A percentile compares a stretch with the other conserved stretches of the same genome.
Evolutionary conservation across 805 yeast genomes (phyloP).

Genomic region (Zygosaccharomyces gambellarensis): DNA sequence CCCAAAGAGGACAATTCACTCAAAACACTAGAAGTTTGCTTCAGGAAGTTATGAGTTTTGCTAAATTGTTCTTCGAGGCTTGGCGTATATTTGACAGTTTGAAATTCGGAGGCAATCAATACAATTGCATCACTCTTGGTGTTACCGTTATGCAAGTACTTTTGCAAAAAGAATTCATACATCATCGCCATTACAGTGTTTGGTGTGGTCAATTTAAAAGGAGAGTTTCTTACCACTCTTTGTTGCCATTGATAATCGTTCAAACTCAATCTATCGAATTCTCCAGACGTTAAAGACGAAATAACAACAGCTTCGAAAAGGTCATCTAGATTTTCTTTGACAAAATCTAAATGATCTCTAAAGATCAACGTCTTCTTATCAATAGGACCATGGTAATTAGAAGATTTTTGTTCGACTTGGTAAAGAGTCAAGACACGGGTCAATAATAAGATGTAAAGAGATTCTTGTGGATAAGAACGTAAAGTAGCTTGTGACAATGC

Average conservation of each 20-base stretch:
- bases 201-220: constrained; percentile 54
- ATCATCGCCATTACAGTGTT: constrained; percentile 53
- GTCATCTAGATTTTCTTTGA: constrained; percentile 48
- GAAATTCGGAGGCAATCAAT: constrained; percentile 28
- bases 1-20: constrained; percentile 17
- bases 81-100: constrained; percentile 27
- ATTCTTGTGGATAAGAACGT: constrained; percentile 39
- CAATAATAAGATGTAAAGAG: constrained; percentile 38
- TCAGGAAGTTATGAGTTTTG: constrained; percentile 20
- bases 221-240: constrained; percentile 49
- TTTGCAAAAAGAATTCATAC: constrained; percentile 35
- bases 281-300: constrained; percentile 51
- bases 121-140: constrained; percentile 31
- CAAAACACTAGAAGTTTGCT: constrained; percentile 19
- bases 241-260: constrained; percentile 53
- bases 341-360: constrained; percentile 56
- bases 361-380: constrained; percentile 62
- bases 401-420: constrained; percentile 45
- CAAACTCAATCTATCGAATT: constrained; percentile 49
- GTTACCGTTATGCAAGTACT: constrained; percentile 34
- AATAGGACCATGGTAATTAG: constrained; percentile 62
- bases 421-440: constrained; percentile 48
- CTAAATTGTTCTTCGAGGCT: constrained; percentile 29
- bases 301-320: constrained; percentile 49
- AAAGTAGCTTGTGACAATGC: constrained; percentile 37